phyloP scores from a whole-genome alignment of 2,329 filamentous ascomycete species.

The Teratosphaeria epicoccoides region DNA sequence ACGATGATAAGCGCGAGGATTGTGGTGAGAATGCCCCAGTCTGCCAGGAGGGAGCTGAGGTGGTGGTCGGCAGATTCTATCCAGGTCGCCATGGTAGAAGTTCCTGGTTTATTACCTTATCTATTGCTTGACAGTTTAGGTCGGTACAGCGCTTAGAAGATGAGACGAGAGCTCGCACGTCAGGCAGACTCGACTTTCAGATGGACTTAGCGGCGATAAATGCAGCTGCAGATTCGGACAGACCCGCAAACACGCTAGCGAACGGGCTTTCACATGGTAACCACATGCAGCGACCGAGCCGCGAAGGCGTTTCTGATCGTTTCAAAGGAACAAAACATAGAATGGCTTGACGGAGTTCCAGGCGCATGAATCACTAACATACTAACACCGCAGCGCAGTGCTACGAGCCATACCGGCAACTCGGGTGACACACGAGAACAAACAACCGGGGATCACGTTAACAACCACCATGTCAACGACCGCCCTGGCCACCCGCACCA shows the following conservation, averaged over 20 bases:
- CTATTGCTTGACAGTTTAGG: no score
- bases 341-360: not conserved
- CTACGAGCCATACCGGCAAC: not conserved
- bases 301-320: not conserved
- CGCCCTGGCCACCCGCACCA: conserved; percentile 5
- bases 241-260: not conserved
- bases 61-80: conserved; percentile 61
- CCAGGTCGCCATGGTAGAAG: conserved; percentile 28
- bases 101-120: no score
- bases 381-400: not conserved
- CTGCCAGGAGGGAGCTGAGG: conserved; percentile 57
- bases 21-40: conserved; percentile 77
- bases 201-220: not conserved
- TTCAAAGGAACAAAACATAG: no score
- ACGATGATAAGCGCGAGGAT: conserved; percentile 56
- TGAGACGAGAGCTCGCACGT: no score
- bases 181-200: not conserved
- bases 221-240: not conserved
- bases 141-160: no score
- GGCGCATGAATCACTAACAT: not conserved
- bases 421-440: not conserved
- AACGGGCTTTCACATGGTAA: conserved; percentile 6
- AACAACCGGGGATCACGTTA: conserved; percentile 1
- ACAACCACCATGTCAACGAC: conserved; percentile 20
- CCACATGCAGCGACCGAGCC: not conserved